These are phyloP conservation scores for Gossypium turneri DNA, from an alignment of 345 rosid species.

Conservation along the genomic window DNA sequence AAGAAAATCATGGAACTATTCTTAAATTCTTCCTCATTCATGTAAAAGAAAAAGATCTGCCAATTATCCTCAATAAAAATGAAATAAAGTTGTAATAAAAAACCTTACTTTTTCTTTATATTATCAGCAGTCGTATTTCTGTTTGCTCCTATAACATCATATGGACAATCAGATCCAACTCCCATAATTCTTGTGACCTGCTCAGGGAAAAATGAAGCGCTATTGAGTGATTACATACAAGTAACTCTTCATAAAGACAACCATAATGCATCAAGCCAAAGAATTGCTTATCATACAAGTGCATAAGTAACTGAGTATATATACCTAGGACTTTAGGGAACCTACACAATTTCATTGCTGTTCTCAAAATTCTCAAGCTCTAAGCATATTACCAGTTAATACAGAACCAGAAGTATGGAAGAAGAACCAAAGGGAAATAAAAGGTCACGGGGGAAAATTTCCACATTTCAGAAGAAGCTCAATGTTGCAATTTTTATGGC, in stretches of 20 bases:
- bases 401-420: neutral
- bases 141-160: constrained; percentile 75
- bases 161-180: constrained; percentile 62
- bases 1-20: neutral
- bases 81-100: constrained; percentile 2
- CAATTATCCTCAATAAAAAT: neutral
- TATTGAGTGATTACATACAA: constrained; percentile 9
- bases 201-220: constrained; percentile 14
- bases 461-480: neutral
- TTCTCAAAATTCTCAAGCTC: neutral
- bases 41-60: neutral
- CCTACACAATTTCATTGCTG: neutral
- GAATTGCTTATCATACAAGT: neutral
- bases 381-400: neutral
- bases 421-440: neutral
- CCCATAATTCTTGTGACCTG: constrained; percentile 90
- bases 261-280: neutral
- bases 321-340: neutral
- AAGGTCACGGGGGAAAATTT: neutral
- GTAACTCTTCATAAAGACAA: neutral
- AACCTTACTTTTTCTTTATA: constrained; percentile 76
- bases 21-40: neutral
- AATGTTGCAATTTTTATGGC: neutral
- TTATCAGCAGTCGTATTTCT: constrained; percentile 64
- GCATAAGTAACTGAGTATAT: neutral